These are phyloP conservation scores for Cystobasidiaceae sp. DNA, from an alignment of 1,284 basidiomycete species.

Conservation along the genomic window DNA sequence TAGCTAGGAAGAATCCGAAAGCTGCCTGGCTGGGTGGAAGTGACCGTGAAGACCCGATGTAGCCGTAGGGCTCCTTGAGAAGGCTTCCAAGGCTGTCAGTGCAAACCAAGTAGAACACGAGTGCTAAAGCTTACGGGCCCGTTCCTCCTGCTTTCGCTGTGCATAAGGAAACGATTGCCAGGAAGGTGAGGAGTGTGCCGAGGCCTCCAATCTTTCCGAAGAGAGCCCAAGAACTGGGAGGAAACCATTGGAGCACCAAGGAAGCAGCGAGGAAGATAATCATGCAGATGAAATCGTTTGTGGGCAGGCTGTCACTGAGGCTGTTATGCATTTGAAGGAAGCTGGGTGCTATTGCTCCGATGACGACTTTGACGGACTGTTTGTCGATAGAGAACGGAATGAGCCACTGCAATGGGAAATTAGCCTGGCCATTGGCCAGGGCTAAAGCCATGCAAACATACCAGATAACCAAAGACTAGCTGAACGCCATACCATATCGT, in stretches of 20 bases:
- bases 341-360: constrained; percentile 45
- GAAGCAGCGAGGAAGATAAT: constrained; percentile 47
- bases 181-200: constrained; percentile 43
- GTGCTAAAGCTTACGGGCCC: constrained; percentile 43
- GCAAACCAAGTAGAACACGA: background rate
- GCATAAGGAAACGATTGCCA: constrained; percentile 47
- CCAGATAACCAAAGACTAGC: constrained; percentile 46
- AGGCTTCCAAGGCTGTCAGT: background rate
- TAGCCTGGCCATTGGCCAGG: no score
- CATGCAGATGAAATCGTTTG: constrained; percentile 47
- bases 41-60: constrained; percentile 7
- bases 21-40: constrained; percentile 43
- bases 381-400: background rate
- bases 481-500: constrained; percentile 44
- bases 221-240: constrained; percentile 37
- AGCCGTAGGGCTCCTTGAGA: background rate
- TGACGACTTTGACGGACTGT: constrained; percentile 46
- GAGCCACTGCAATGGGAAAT: no score
- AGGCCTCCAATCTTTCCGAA: background rate
- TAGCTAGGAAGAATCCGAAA: constrained; percentile 47
- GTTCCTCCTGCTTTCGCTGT: constrained; percentile 46
- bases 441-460: background rate
- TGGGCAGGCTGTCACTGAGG: constrained; percentile 39
- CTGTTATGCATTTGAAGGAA: constrained; percentile 43
- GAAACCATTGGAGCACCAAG: constrained; percentile 45